Evolutionary conservation across 1,139 yeast genomes (phyloP).

Genomic region (Nakaseomyces bracarensis): DNA sequence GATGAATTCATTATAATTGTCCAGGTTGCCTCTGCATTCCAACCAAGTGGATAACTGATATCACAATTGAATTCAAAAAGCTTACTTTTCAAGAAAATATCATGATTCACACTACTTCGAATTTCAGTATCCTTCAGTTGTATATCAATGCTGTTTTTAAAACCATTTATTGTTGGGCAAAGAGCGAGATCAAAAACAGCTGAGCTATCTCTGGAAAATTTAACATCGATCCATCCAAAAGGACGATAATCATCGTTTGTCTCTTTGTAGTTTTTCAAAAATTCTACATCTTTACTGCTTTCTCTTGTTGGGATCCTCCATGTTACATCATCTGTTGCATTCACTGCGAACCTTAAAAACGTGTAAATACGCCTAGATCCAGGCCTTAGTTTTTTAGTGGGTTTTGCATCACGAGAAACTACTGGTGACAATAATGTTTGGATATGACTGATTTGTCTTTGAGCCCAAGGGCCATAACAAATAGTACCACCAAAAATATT

Average conservation of each 20-base stretch:
- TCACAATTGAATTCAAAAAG: conserved; percentile 49
- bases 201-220: conserved; percentile 47
- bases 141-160: conserved; percentile 44
- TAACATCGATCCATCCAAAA: conserved; percentile 87
- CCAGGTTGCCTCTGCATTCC: conserved; percentile 81
- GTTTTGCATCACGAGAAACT: conserved; percentile 49
- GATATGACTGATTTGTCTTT: conserved; percentile 63
- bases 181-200: conserved; percentile 44
- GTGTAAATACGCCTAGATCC: conserved; percentile 50
- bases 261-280: conserved; percentile 29
- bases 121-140: conserved; percentile 54
- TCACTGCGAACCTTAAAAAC: conserved; percentile 47
- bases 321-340: conserved; percentile 54
- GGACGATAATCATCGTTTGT: conserved; percentile 40
- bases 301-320: conserved; percentile 79
- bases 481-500: conserved; percentile 55
- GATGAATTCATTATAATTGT: conserved; percentile 45
- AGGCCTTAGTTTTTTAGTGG: conserved; percentile 37
- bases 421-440: conserved; percentile 65
- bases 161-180: conserved; percentile 51
- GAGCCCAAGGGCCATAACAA: conserved; percentile 95
- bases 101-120: conserved; percentile 83
- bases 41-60: conserved; percentile 61
- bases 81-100: conserved; percentile 58
- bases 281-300: conserved; percentile 57